Base-by-base conservation (phyloP, 108 stramenopile genomes). In the Epithemia pelagica region DNA sequence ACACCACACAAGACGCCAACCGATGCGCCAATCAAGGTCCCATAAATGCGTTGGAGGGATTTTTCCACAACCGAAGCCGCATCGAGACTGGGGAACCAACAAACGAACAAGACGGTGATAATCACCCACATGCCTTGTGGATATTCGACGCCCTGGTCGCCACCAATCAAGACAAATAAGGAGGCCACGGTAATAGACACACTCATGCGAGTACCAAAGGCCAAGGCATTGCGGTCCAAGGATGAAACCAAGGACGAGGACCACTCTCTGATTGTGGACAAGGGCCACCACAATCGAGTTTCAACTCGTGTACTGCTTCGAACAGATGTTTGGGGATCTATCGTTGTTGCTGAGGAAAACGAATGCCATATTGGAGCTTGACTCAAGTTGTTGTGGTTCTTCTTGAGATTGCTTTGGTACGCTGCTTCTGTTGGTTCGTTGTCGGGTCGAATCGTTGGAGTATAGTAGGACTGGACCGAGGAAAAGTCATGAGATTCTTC, bases 71-170 rank as follows among this genome's bases (percentile, higher is more conserved):
- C 75, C 8, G 55, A 58, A 33, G 75, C 75, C 1, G 75, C 75
- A 71, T 76, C 75, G 58, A 76, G 24, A 2, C 21, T 10, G 29
- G 75, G 75, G 31, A 76, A 76, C 75, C 75, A 76, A 28, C 61
- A 58, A 20, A 76, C 75, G 51, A 76, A 64, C 24, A 76, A 54
- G 1, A 64, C 75, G 21, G 70, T 62, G 59, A 76, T 54, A 15
- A 66, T 33, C 19, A 76, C 75, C 75, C 75, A 76, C 70, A 69
- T 64, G 19, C 75, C 75, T 19, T 76, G 58, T 1, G 69, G 69
- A 30, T 46, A 70, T 0, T 28, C 18, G 21, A 27, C 25, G 15
- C 37, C 37, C 3, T 22, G 23, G 24, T 66, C 66, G 0, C 59
- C 31, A 2, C 60, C 57, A 18, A 67, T 58, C 28, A 73, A 61